These are phyloP conservation scores for Nakazawaea populi DNA, from an alignment of 805 yeast species.

Conservation along the genomic window DNA sequence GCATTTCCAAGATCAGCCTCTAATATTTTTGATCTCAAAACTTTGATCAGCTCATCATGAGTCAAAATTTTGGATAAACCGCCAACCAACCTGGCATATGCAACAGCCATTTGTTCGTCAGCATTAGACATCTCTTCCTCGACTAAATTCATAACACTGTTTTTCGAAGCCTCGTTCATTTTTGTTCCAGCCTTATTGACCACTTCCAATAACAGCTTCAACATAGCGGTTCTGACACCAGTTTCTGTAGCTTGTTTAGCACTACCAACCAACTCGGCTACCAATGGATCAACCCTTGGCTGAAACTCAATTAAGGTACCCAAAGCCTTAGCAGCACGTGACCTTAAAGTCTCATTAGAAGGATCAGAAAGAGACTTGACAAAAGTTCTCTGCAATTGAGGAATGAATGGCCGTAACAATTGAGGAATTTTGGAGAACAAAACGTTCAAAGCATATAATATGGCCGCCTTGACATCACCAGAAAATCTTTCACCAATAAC, in stretches of 20 bases:
- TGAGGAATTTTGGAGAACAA: slow-evolving; percentile 81
- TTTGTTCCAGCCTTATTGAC: slow-evolving; percentile 73
- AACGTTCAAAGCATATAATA: slow-evolving; percentile 74
- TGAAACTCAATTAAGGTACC: slow-evolving; percentile 85
- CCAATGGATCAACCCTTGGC: slow-evolving; percentile 90
- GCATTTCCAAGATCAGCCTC: slow-evolving; percentile 33
- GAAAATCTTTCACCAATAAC: slow-evolving; percentile 94
- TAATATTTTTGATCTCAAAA: slow-evolving; percentile 56
- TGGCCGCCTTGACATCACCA: slow-evolving; percentile 92
- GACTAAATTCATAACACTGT: slow-evolving; percentile 61
- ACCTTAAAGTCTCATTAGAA: slow-evolving; percentile 62
- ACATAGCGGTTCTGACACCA: slow-evolving; percentile 81
- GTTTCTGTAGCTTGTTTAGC: slow-evolving; percentile 57
- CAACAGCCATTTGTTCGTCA: slow-evolving; percentile 56
- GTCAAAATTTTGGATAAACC: slow-evolving; percentile 65
- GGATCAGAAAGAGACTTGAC: slow-evolving; percentile 86
- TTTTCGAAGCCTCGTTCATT: slow-evolving; percentile 69
- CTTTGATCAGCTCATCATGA: slow-evolving; percentile 54
- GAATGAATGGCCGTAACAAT: slow-evolving; percentile 90
- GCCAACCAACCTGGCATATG: slow-evolving; percentile 77
- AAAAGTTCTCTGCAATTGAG: slow-evolving; percentile 95
- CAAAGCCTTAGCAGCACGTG: slow-evolving; percentile 84
- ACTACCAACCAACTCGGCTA: slow-evolving; percentile 74
- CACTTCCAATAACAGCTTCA: slow-evolving; percentile 79
- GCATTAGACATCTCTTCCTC: slow-evolving; percentile 58